These are phyloP conservation scores for Melanogaster broomeanus DNA, from an alignment of 768 basidiomycete species.

Conservation along the genomic window DNA sequence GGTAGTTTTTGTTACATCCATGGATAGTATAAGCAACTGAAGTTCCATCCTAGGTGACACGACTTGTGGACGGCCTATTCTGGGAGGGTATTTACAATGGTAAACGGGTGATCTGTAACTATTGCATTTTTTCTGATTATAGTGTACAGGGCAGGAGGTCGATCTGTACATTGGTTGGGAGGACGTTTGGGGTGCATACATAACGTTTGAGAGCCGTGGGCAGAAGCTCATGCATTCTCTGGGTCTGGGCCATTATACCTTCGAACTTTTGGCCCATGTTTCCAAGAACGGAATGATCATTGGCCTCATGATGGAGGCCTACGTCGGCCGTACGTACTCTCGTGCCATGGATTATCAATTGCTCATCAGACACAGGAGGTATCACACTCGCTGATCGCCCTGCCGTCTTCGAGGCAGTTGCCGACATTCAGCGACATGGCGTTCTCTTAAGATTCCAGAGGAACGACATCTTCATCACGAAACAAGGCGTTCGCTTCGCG, in stretches of 20 bases:
- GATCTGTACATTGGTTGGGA: constrained; percentile 30
- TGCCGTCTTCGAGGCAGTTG: constrained; percentile 30
- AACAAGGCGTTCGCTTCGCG: constrained; percentile 29
- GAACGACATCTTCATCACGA: constrained; percentile 31
- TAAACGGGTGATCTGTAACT: background rate
- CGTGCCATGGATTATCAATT: background rate
- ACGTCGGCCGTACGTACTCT: constrained; percentile 26
- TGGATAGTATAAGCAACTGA: background rate
- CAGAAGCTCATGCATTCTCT: constrained; percentile 32
- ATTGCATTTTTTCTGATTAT: background rate
- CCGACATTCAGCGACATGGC: constrained; percentile 33
- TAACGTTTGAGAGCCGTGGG: constrained; percentile 28
- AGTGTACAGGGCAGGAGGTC: constrained; percentile 23
- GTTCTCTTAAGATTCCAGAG: constrained; percentile 17
- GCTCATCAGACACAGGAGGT: constrained; percentile 18
- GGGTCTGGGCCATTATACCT: constrained; percentile 30
- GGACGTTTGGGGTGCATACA: constrained; percentile 22
- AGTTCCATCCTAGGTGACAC: constrained; percentile 21
- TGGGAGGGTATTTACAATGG: constrained; percentile 35
- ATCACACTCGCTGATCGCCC: constrained; percentile 25
- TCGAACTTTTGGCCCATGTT: constrained; percentile 30
- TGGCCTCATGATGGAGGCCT: constrained; percentile 32
- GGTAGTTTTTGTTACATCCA: constrained; percentile 6
- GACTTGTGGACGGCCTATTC: constrained; percentile 14
- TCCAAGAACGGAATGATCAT: constrained; percentile 29